Percentiles rank a stretch among this genome's conserved stretches.
Evolutionary conservation across 345 rosid species (phyloP).

Genomic region (Iberis pinnata): DNA sequence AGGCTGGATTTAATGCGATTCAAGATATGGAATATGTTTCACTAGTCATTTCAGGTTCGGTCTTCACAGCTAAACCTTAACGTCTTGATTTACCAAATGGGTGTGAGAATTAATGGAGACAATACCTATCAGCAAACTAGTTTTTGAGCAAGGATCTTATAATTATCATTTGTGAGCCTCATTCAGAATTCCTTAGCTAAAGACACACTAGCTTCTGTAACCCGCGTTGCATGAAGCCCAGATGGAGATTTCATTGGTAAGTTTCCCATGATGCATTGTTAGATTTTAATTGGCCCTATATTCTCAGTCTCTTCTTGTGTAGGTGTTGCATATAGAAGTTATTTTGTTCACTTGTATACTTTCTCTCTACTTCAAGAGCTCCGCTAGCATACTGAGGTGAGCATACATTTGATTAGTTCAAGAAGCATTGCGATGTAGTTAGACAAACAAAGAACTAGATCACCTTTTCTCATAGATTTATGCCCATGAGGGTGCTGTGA

Average conservation of each 20-base stretch:
- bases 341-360: conserved; percentile 55
- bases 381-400: conserved; percentile 55
- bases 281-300: conserved; percentile 18
- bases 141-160: conserved; percentile 19
- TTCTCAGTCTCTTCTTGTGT: conserved; percentile 27
- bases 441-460: conserved; percentile 15
- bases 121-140: conserved; percentile 6
- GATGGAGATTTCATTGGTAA: conserved; percentile 60
- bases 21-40: conserved; percentile 55
- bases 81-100: neutral
- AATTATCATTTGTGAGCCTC: conserved; percentile 12
- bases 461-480: conserved; percentile 48
- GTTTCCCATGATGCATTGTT: conserved; percentile 18
- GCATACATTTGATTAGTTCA: conserved; percentile 13
- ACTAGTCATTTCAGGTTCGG: conserved; percentile 47
- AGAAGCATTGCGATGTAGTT: neutral
- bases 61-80: conserved; percentile 7
- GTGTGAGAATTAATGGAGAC: conserved; percentile 11
- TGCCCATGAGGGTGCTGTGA: conserved; percentile 79
- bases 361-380: conserved; percentile 45
- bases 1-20: conserved; percentile 66
- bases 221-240: conserved; percentile 60
- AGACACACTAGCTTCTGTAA: conserved; percentile 44
- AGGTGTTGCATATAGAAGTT: conserved; percentile 67
- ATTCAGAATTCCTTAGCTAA: conserved; percentile 40